Conservation (phyloP, 2,329 filamentous ascomycete genomes). For the Exophiala spinifera region DNA sequence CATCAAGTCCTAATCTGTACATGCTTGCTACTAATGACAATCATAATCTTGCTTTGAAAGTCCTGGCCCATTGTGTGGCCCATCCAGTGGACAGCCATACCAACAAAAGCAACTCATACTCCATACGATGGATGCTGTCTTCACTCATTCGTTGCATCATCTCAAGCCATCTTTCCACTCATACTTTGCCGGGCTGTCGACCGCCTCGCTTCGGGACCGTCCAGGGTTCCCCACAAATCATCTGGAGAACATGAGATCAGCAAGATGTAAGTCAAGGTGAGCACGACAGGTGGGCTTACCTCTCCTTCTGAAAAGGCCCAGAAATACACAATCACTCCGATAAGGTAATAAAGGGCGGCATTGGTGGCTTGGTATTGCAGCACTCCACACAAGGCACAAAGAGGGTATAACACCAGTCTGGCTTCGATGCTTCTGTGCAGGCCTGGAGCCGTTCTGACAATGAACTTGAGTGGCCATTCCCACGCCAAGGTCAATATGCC, state of each 20-base stretch:
- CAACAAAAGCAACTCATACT: background rate
- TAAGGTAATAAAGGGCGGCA: slow-evolving; percentile 83
- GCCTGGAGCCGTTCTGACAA: slow-evolving; percentile 59
- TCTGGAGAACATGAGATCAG: slow-evolving; percentile 42
- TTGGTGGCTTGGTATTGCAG: slow-evolving; percentile 93
- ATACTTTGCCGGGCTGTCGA: slow-evolving; percentile 28
- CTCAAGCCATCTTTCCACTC: background rate
- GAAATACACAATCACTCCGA: slow-evolving; percentile 84
- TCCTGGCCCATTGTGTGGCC: no score
- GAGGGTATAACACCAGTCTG: slow-evolving; percentile 75
- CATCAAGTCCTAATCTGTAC: background rate
- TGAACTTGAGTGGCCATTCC: slow-evolving; percentile 80
- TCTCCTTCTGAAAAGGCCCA: slow-evolving; percentile 98
- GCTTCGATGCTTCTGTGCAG: slow-evolving; percentile 86
- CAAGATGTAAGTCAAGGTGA: slow-evolving; percentile 11
- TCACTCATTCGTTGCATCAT: background rate
- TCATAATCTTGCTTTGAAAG: background rate
- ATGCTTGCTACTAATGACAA: slow-evolving; percentile 1
- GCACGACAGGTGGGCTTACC: slow-evolving; percentile 54
- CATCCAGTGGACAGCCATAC: background rate
- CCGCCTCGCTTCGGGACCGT: slow-evolving; percentile 57
- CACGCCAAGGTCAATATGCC: slow-evolving; percentile 75
- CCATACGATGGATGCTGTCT: background rate
- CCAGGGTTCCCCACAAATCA: slow-evolving; percentile 68
- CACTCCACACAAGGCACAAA: slow-evolving; percentile 69